phyloP scores from a whole-genome alignment of 257 asterid species.

The Fraxinus anomala region DNA sequence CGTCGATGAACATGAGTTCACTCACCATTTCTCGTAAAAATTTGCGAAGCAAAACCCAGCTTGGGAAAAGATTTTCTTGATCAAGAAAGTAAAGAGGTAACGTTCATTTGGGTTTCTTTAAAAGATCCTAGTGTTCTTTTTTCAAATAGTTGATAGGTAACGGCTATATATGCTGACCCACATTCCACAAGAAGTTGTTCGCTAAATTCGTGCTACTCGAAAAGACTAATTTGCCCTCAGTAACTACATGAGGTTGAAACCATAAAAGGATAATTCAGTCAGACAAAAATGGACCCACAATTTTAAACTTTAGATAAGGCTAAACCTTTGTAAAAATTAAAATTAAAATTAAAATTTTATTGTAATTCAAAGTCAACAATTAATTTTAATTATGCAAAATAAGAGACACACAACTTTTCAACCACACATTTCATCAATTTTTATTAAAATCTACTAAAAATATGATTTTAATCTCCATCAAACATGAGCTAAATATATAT shows the following conservation, averaged over 20 bases:
- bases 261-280: background rate
- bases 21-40: constrained; percentile 37
- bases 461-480: too few relatives aligned
- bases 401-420: too few relatives aligned
- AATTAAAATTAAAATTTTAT: too few relatives aligned
- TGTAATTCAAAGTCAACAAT: too few relatives aligned
- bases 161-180: constrained; percentile 67
- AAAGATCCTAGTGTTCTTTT: constrained; percentile 24
- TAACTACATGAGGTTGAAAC: background rate
- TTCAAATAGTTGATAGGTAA: constrained; percentile 43
- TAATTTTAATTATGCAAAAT: too few relatives aligned
- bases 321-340: too few relatives aligned
- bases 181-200: constrained; percentile 8
- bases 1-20: constrained; percentile 54
- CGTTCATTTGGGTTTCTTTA: constrained; percentile 56
- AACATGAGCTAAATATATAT: too few relatives aligned
- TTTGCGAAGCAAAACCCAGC: constrained; percentile 13
- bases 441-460: too few relatives aligned
- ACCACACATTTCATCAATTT: too few relatives aligned
- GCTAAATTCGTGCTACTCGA: constrained; percentile 12
- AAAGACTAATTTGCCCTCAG: constrained; percentile 39
- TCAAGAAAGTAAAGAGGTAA: constrained; percentile 31
- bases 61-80: constrained; percentile 23
- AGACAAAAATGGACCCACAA: background rate
- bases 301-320: constrained; percentile 6